A percentile compares a stretch with the other conserved stretches of the same genome.
These are phyloP conservation scores for Torulaspora pretoriensis DNA, from an alignment of 1,139 yeast species.

Conservation along the genomic window DNA sequence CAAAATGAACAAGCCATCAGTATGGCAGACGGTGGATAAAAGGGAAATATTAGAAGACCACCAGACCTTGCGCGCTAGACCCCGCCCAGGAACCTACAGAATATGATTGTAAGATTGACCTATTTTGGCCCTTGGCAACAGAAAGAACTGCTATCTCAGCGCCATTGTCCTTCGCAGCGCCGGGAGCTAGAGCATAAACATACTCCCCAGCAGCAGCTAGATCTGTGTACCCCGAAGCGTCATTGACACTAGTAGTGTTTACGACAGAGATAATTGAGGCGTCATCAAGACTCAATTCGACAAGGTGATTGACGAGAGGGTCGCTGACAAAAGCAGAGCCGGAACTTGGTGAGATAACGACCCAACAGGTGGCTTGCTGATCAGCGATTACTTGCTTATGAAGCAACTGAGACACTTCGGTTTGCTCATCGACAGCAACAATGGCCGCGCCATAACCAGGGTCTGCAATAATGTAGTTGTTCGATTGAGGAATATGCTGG, in stretches of 20 bases:
- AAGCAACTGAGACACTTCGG: conserved; percentile 3
- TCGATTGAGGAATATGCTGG: conserved; percentile 8
- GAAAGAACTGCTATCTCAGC: conserved; percentile 9
- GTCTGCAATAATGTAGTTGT: conserved; percentile 9
- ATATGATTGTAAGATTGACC: conserved; percentile 6
- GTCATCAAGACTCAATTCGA: conserved; percentile 10
- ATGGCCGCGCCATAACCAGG: conserved; percentile 10
- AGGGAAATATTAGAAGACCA: neutral
- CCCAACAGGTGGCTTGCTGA: conserved; percentile 12
- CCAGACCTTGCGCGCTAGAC: neutral
- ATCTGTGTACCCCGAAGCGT: conserved; percentile 9
- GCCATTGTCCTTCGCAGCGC: conserved; percentile 1
- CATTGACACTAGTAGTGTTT: conserved; percentile 7
- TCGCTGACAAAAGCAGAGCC: conserved; percentile 10
- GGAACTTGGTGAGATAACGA: conserved; percentile 3
- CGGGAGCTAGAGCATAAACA: conserved; percentile 9
- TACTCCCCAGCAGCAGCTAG: conserved; percentile 7
- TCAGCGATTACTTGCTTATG: conserved; percentile 8
- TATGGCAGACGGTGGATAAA: too few relatives aligned
- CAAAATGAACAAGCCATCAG: too few relatives aligned
- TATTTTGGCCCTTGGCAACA: neutral
- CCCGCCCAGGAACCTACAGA: neutral
- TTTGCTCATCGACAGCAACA: conserved; percentile 6
- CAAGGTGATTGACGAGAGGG: conserved; percentile 14
- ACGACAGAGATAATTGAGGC: conserved; percentile 8